Conservation (phyloP, 805 yeast genomes). For the Cyberlindnera americana region DNA sequence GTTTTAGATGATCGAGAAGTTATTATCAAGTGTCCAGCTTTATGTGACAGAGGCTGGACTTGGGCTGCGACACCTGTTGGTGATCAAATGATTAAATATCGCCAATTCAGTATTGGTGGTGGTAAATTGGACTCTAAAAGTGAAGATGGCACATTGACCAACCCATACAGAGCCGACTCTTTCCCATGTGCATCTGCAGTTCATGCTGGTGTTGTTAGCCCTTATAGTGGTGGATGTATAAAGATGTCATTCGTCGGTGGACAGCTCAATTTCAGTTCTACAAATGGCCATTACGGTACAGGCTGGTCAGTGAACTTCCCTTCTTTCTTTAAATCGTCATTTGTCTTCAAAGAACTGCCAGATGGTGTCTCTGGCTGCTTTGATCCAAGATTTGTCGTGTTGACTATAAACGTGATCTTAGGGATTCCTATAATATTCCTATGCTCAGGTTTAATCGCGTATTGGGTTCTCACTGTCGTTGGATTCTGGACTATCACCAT, state of each 20-base stretch:
- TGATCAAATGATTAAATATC: constrained; percentile 57
- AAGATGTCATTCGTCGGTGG: constrained; percentile 54
- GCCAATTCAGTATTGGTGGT: constrained; percentile 77
- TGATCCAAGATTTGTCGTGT: constrained; percentile 63
- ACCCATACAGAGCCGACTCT: constrained; percentile 84
- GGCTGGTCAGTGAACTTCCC: constrained; percentile 51
- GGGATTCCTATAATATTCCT: constrained; percentile 62
- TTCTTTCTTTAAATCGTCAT: constrained; percentile 75
- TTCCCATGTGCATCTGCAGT: constrained; percentile 87
- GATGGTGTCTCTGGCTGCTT: constrained; percentile 49
- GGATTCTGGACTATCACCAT: constrained; percentile 84
- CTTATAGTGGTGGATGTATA: constrained; percentile 77
- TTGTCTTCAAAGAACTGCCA: constrained; percentile 46
- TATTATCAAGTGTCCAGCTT: constrained; percentile 77
- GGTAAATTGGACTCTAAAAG: constrained; percentile 35
- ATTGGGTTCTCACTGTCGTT: constrained; percentile 55
- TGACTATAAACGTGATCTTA: constrained; percentile 53
- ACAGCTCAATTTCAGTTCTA: constrained; percentile 43
- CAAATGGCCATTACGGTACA: constrained; percentile 50
- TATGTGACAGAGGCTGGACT: constrained; percentile 77
- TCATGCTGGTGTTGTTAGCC: constrained; percentile 77
- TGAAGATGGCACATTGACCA: constrained; percentile 34
- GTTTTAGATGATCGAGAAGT: constrained; percentile 43
- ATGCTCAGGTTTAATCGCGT: constrained; percentile 44
- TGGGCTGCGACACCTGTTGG: constrained; percentile 78